Evolutionary conservation across 2,329 filamentous ascomycete genomes (phyloP).

Genomic region (Fusarium subtropicale): DNA sequence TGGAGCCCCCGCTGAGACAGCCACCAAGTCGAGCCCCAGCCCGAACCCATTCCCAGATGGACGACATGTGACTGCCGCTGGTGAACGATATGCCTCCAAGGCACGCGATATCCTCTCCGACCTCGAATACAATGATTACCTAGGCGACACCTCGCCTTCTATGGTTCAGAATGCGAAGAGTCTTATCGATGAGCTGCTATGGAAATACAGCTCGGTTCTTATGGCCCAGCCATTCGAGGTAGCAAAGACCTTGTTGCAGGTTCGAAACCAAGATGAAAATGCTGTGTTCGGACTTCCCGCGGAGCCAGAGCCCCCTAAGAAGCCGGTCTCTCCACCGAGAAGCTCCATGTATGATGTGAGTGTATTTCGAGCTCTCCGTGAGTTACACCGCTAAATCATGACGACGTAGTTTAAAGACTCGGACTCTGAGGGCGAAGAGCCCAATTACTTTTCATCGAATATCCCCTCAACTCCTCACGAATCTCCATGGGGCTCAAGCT

Average conservation of each 20-base stretch:
- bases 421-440: constrained; percentile 80
- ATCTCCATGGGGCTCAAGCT: constrained; percentile 51
- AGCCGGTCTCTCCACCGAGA: constrained; percentile 49
- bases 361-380: constrained; percentile 4
- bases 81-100: constrained; percentile 58
- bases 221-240: constrained; percentile 97
- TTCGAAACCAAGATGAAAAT: constrained; percentile 68
- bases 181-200: constrained; percentile 84
- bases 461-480: constrained; percentile 66
- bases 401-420: constrained; percentile 60
- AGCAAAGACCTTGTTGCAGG: constrained; percentile 91
- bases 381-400: constrained; percentile 42
- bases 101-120: constrained; percentile 90
- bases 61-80: constrained; percentile 55
- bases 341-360: constrained; percentile 54
- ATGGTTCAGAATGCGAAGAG: constrained; percentile 79
- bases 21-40: constrained; percentile 52
- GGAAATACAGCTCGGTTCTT: constrained; percentile 90
- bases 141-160: constrained; percentile 80
- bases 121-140: constrained; percentile 90
- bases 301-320: constrained; percentile 45
- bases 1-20: constrained; percentile 56
- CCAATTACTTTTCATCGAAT: constrained; percentile 83
- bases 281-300: constrained; percentile 48
- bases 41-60: constrained; percentile 60